A percentile compares a stretch with the other conserved stretches of the same genome.
These are phyloP conservation scores for Immersiella caudata DNA, from an alignment of 495 filamentous ascomycete species.

Conservation along the genomic window DNA sequence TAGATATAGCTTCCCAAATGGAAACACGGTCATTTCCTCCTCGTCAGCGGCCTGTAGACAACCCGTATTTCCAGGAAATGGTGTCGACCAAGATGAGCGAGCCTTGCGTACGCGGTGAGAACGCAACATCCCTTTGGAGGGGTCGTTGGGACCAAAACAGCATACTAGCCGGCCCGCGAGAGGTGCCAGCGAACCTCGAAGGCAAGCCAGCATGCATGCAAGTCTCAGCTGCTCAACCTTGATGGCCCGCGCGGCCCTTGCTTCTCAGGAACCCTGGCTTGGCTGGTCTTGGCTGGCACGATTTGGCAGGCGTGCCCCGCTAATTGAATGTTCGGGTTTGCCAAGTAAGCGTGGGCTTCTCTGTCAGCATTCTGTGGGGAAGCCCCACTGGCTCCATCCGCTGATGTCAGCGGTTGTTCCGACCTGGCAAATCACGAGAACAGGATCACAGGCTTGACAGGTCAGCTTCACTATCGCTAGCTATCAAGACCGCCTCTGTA, in stretches of 20 bases:
- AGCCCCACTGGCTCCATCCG: background rate
- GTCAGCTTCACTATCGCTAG: slow-evolving; percentile 5
- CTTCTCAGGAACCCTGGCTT: slow-evolving; percentile 4
- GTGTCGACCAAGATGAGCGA: background rate
- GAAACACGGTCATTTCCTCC: background rate
- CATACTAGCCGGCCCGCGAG: background rate
- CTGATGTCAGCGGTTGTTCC: slow-evolving; percentile 8
- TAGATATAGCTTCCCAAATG: background rate
- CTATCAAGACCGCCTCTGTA: background rate
- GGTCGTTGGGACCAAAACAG: background rate
- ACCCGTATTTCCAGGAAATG: background rate
- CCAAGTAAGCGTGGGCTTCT: background rate
- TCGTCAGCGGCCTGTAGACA: too few relatives aligned
- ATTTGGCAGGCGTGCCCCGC: background rate
- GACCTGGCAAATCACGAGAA: background rate
- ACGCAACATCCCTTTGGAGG: background rate
- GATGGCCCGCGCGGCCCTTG: background rate
- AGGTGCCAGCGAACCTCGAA: slow-evolving; percentile 2
- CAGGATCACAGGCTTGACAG: background rate
- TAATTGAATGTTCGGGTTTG: background rate
- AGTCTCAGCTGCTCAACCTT: background rate
- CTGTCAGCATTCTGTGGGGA: background rate
- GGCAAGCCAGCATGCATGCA: background rate
- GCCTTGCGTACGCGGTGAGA: background rate
- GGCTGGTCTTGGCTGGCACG: background rate